Evolutionary conservation across 805 yeast genomes (phyloP), one percentile per base, ranked within the genome.

Genomic region (Saturnispora kantuleensis): DNA sequence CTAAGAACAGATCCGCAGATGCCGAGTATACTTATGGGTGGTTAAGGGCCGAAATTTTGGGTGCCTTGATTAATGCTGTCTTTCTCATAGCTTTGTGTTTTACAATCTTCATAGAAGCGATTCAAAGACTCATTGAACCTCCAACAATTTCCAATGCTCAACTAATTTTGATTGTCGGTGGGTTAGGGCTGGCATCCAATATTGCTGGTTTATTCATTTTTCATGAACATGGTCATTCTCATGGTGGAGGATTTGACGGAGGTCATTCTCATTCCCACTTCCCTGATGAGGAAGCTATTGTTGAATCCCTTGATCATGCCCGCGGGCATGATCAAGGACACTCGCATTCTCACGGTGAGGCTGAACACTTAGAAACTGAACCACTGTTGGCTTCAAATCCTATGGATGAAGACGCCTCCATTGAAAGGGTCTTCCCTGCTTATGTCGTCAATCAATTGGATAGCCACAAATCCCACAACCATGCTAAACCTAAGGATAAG

Each of bases 31-130:
- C 97, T 2, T 90, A 93, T 57, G 98, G 98, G 13, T 87, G 97
- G 95, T 95, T 90, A 63, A 74, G 98, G 53, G 97, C 97, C 5
- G 98, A 90, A 64, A 89, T 90, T 43, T 70, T 90, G 49, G 98
- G 98, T 46, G 98, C 97, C 8, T 71, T 90, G 48, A 76, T 90
- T 52, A 90, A 90, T 59, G 96, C 96, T 3, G 96, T 93, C 9
- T 93, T 93, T 56, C 64, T 90, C 52, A 70, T 93, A 52, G 97
- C 97, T 1, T 72, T 90, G 50, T 90, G 98, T 60, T 81, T 93
- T 58, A 81, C 96, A 29, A 93, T 90, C 52, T 76, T 85, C 54
- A 79, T 93, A 50, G 98, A 90, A 65, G 97, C 97, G 5, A 66
- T 90, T 47, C 96, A 89, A 65, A 75, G 98, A 58, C 77, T 90